A percentile compares a stretch with the other conserved stretches of the same genome.
Evolutionary conservation across 2,329 filamentous ascomycete genomes (phyloP).

Genomic region (Trichoderma sp.): DNA sequence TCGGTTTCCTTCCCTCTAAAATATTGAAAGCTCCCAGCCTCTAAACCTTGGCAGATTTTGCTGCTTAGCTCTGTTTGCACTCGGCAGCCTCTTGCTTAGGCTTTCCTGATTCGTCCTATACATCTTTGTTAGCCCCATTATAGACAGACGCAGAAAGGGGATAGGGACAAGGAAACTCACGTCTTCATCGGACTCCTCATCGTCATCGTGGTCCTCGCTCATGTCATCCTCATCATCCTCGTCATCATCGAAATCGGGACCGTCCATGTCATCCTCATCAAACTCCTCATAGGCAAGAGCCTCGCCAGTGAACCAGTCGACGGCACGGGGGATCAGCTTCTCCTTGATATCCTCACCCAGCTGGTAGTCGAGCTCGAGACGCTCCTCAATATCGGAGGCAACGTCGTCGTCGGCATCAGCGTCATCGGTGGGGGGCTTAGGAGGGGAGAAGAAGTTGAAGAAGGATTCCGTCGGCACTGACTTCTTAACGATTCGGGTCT

Average conservation of each 20-base stretch:
- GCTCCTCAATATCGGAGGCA: constrained; percentile 91
- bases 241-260: constrained; percentile 83
- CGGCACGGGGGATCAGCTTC: constrained; percentile 96
- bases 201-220: constrained; percentile 82
- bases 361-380: constrained; percentile 97
- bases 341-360: constrained; percentile 99
- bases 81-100: constrained; percentile 93
- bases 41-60: not conserved
- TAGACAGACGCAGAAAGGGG: not conserved
- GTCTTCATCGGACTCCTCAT: constrained; percentile 77
- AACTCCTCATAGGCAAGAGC: constrained; percentile 95
- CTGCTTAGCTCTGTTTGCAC: constrained; percentile 85
- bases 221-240: constrained; percentile 89
- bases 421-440: constrained; percentile 77
- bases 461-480: constrained; percentile 98
- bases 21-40: constrained; percentile 4
- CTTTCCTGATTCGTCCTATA: constrained; percentile 80
- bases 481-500: constrained; percentile 98
- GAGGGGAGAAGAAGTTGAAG: constrained; percentile 98
- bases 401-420: constrained; percentile 71
- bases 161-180: constrained; percentile 46
- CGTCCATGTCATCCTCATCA: constrained; percentile 78
- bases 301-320: constrained; percentile 99
- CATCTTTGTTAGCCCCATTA: constrained; percentile 25
- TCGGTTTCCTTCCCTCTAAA: not conserved